A percentile compares a stretch with the other conserved stretches of the same genome.
phyloP scores from a whole-genome alignment of 345 rosid species.

The Lepidium sativum region DNA sequence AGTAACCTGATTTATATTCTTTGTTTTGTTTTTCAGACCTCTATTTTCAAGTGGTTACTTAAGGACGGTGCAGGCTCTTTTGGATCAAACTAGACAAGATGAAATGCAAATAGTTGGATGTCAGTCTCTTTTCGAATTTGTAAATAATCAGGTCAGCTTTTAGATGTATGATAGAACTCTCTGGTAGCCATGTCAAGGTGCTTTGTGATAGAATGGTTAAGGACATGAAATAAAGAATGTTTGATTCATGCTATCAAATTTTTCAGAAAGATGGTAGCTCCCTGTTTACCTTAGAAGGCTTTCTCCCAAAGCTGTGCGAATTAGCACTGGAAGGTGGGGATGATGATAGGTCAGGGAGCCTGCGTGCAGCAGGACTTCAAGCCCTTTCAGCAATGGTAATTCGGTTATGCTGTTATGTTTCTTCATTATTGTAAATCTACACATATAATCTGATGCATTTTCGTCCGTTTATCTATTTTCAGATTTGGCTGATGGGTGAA shows the following conservation, averaged over 20 bases:
- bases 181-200: not conserved
- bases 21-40: constrained; percentile 44
- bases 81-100: constrained; percentile 74
- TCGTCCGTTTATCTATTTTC: constrained; percentile 26
- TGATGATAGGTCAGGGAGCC: constrained; percentile 46
- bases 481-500: constrained; percentile 50
- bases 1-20: not conserved
- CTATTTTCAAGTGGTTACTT: constrained; percentile 79
- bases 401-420: not conserved
- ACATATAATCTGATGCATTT: constrained; percentile 20
- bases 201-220: not conserved
- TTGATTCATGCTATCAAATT: constrained; percentile 17
- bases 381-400: constrained; percentile 90
- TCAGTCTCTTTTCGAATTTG: constrained; percentile 75
- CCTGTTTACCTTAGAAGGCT: constrained; percentile 82
- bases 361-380: constrained; percentile 72
- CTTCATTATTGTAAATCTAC: not conserved
- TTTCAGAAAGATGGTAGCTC: constrained; percentile 82
- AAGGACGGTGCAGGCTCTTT: constrained; percentile 60
- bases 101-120: constrained; percentile 82
- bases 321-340: constrained; percentile 77
- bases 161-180: not conserved
- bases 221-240: not conserved
- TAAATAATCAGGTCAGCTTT: constrained; percentile 78
- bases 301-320: constrained; percentile 78